Percentiles rank a stretch among this genome's conserved stretches.
These are phyloP conservation scores for Yarrowia galli DNA, from an alignment of 1,139 yeast genomes.

Conservation along the genomic window DNA sequence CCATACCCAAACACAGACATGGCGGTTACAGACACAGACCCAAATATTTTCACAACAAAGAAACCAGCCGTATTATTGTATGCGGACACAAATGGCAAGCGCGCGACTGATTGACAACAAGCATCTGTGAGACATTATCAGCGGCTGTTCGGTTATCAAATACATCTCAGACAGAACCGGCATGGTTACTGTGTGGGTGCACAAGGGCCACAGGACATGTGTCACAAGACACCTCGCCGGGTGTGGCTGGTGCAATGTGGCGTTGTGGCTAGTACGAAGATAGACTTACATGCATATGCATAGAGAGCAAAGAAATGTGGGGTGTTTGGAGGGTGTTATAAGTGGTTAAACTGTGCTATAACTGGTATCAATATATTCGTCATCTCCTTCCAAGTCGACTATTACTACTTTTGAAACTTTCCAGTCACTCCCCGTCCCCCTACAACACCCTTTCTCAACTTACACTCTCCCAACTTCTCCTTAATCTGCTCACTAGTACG, in stretches of 20 bases:
- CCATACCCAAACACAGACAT: background rate
- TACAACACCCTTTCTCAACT: background rate
- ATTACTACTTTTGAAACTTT: no score
- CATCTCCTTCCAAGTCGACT: background rate
- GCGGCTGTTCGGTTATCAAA: background rate
- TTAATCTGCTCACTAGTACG: slow-evolving; percentile 14
- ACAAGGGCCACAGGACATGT: background rate
- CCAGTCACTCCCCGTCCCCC: no score
- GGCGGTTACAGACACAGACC: background rate
- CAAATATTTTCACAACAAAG: background rate
- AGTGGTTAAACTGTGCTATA: no score
- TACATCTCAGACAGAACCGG: background rate
- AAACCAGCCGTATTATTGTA: no score
- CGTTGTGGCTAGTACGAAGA: slow-evolving; percentile 30
- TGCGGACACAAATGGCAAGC: background rate
- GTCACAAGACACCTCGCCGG: background rate
- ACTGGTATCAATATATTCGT: no score
- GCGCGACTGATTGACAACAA: background rate
- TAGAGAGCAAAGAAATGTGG: slow-evolving; percentile 17
- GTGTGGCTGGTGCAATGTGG: slow-evolving; percentile 30
- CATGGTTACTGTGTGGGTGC: no score
- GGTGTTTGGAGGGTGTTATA: background rate
- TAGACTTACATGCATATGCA: slow-evolving; percentile 19
- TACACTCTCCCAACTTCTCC: background rate
- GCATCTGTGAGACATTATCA: background rate